These are phyloP conservation scores for Neurospora cerealis DNA, from an alignment of 495 filamentous ascomycete species.

Conservation along the genomic window DNA sequence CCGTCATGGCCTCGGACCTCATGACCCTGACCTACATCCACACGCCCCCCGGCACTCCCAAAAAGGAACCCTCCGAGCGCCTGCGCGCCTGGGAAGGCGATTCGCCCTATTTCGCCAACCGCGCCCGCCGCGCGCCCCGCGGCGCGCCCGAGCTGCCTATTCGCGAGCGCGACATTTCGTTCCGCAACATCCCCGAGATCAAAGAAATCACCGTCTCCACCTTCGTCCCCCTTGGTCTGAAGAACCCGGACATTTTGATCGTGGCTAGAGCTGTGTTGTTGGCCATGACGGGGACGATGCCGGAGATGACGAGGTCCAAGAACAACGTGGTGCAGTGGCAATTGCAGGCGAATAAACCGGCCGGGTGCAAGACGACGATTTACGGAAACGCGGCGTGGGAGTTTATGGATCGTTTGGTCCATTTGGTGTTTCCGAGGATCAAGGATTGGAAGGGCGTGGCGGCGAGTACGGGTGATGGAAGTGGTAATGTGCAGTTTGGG, in stretches of 20 bases:
- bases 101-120: constrained; percentile 88
- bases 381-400: constrained; percentile 73
- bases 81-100: constrained; percentile 80
- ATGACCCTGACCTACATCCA: constrained; percentile 84
- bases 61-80: constrained; percentile 53
- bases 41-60: constrained; percentile 57
- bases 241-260: constrained; percentile 59
- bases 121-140: constrained; percentile 71
- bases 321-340: constrained; percentile 58
- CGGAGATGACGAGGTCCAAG: constrained; percentile 45
- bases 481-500: constrained; percentile 79
- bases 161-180: constrained; percentile 66
- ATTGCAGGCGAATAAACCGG: constrained; percentile 44
- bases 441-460: constrained; percentile 86
- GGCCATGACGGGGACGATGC: constrained; percentile 72
- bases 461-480: constrained; percentile 68
- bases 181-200: constrained; percentile 76
- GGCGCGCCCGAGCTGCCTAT: constrained; percentile 55
- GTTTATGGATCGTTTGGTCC: constrained; percentile 75
- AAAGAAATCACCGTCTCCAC: constrained; percentile 71
- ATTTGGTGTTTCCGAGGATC: constrained; percentile 84
- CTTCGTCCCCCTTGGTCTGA: constrained; percentile 51
- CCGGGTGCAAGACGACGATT: constrained; percentile 59
- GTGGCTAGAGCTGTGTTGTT: constrained; percentile 76
- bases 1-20: constrained; percentile 80